Evolutionary conservation across 176 grass and related monocot species (phyloP), one percentile per base, ranked within the genome.

Genomic region (Oryza meridionalis): DNA sequence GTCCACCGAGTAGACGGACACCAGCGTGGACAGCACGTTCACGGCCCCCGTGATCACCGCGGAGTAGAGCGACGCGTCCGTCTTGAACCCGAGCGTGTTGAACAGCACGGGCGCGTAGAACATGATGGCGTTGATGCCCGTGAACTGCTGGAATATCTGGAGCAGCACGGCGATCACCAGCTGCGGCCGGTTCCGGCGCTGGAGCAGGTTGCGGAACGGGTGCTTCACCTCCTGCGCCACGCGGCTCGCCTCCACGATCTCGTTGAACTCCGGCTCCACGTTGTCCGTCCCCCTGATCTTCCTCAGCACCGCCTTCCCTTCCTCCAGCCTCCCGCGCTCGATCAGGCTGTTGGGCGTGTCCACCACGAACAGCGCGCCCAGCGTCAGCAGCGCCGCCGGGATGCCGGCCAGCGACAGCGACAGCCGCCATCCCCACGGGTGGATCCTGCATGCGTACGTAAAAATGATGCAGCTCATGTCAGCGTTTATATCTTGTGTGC

Each of bases 101-200:
- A 97, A 97, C 25, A 97, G 90, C 42, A 97, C 95, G 3, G 95
- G 92, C 19, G 95, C 95, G 84, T 97, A 97, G 92, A 97, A 97
- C 92, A 97, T 97, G 95, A 97, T 97, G 68, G 95, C 92, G 64
- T 97, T 97, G 88, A 97, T 97, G 2, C 95, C 95, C 0, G 95
- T 97, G 72, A 94, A 91, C 85, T 97, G 95, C 74, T 97, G 95
- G 86, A 97, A 97, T 75, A 94, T 86, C 95, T 93, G 95, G 81
- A 97, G 95, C 19, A 93, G 86, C 32, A 97, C 84, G 45, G 95
- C 90, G 81, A 97, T 97, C 70, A 90, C 86, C 26, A 97, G 85
- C 82, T 92, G 94, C 0, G 95, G 95, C 0, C 92, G 86, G 79
- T 94, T 97, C 3, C 84, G 88, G 61, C 92, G 95, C 49, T 62